Evolutionary conservation across 2,329 filamentous ascomycete species (phyloP), one percentile per base, ranked within the genome.

Genomic region (Talaromyces sp.): DNA sequence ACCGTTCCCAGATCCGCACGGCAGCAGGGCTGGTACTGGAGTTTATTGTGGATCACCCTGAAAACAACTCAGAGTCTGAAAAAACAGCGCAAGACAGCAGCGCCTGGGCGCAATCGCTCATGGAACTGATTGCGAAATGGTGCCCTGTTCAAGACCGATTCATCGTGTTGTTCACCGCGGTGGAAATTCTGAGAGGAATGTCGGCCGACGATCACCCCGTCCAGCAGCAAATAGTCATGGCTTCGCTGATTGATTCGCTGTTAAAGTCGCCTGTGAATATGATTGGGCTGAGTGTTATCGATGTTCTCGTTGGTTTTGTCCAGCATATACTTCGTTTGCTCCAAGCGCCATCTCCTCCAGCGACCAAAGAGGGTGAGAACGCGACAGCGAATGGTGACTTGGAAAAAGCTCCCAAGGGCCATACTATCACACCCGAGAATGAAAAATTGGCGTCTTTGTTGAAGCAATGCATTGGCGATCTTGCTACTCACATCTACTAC

Each of bases 401-500:
- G 19, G 61, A 65, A 13, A 59, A 61, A 5, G 30, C 44, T 61
- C 82, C 81, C 2, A 72, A 76, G 17, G 83, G 88, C 56, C 49
- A 27, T 53, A 17, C 27, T 19, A 25, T 62, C 10, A 56, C 60
- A 4, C 56, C 30, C 13, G 60, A 62, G 49, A 57, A 62, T 47
- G 82, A 82, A 64, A 83, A 88, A 66, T 81, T 97, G 17, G 78
- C 96, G 30, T 75, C 80, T 36, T 85, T 88, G 33, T 82, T 98
- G 17, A 88, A 95, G 72, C 83, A 85, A 67, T 96, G 91, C 75
- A 92, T 97, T 64, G 92, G 92, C n/a, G 87, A 93, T 72, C 80
- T 99, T 30, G 92, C 93, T 2, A 96, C 91, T 0, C 95, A 99
- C 71, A 88, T 97, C 33, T 99, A 99, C 79, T 99, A 99, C 73